Conservation (phyloP, 2,329 filamentous ascomycete species). For the Aspergillus japonicus region DNA sequence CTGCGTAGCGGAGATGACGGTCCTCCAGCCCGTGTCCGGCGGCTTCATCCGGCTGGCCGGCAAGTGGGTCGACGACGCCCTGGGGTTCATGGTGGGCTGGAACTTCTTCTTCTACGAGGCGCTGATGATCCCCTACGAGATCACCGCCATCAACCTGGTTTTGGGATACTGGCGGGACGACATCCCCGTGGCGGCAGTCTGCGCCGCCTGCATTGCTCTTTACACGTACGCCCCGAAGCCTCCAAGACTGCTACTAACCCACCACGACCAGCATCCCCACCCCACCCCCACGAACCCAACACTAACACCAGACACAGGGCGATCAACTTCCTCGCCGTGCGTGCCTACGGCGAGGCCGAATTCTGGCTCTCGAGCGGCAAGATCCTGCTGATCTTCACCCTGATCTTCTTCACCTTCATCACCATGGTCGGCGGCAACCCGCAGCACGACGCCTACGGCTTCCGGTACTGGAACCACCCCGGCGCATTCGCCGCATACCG, state of each 20-base stretch:
- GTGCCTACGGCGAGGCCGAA: slow-evolving; percentile 14
- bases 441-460: slow-evolving; percentile 64
- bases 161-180: slow-evolving; percentile 36
- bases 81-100: slow-evolving; percentile 42
- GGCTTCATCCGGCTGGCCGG: slow-evolving; percentile 35
- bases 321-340: slow-evolving; percentile 14
- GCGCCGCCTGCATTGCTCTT: not conserved
- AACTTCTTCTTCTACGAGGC: slow-evolving; percentile 44
- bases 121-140: slow-evolving; percentile 33
- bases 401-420: slow-evolving; percentile 71
- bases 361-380: slow-evolving; percentile 43
- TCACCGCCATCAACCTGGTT: slow-evolving; percentile 36
- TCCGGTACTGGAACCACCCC: slow-evolving; percentile 54
- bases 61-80: slow-evolving; percentile 41
- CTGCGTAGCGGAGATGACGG: slow-evolving; percentile 42
- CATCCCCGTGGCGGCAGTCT: slow-evolving; percentile 34
- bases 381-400: slow-evolving; percentile 63
- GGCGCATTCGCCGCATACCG: slow-evolving; percentile 49
- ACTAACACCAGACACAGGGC: not conserved
- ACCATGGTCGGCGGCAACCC: slow-evolving; percentile 78
- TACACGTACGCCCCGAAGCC: not conserved
- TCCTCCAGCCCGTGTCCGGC: slow-evolving; percentile 35
- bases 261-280: too few relatives aligned
- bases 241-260: too few relatives aligned
- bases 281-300: not conserved